phyloP scores from a whole-genome alignment of 345 rosid species.

The Mangifera indica region DNA sequence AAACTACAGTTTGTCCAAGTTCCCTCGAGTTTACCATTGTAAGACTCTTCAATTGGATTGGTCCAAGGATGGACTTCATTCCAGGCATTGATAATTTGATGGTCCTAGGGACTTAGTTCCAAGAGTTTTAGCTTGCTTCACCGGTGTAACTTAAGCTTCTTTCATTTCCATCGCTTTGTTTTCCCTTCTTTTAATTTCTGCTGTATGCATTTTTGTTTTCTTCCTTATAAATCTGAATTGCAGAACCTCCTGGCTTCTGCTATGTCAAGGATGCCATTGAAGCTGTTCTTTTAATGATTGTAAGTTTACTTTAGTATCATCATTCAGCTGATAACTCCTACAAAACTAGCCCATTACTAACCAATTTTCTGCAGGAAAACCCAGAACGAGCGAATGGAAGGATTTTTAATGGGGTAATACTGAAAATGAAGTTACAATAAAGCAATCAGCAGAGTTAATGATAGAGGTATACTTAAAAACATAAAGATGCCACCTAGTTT shows the following conservation, averaged over 20 bases:
- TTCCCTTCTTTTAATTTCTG: neutral
- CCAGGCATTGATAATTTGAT: conserved; percentile 40
- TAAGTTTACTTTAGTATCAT: conserved; percentile 2
- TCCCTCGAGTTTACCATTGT: conserved; percentile 35
- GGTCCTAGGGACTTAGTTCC: conserved; percentile 43
- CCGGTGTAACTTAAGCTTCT: conserved; percentile 21
- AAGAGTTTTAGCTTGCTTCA: conserved; percentile 38
- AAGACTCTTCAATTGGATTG: conserved; percentile 42
- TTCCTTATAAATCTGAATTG: neutral
- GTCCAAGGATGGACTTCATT: conserved; percentile 40
- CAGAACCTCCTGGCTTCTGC: conserved; percentile 37
- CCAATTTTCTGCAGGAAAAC: conserved; percentile 28
- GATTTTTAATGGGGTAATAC: conserved; percentile 40
- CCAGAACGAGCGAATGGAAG: conserved; percentile 37
- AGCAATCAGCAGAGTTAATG: conserved; percentile 44
- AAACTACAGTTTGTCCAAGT: too few relatives aligned
- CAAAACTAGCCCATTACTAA: neutral
- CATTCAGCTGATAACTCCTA: neutral
- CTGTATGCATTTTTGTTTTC: neutral
- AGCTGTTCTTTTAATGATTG: conserved; percentile 41
- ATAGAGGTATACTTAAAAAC: conserved; percentile 12
- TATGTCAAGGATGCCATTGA: conserved; percentile 40
- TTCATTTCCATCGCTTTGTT: neutral
- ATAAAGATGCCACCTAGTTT: neutral
- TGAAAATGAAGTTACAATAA: conserved; percentile 38